Evolutionary conservation across 176 grass and related monocot species (phyloP), one percentile per base, ranked within the genome.

Genomic region (Rhynchospora tenuis): DNA sequence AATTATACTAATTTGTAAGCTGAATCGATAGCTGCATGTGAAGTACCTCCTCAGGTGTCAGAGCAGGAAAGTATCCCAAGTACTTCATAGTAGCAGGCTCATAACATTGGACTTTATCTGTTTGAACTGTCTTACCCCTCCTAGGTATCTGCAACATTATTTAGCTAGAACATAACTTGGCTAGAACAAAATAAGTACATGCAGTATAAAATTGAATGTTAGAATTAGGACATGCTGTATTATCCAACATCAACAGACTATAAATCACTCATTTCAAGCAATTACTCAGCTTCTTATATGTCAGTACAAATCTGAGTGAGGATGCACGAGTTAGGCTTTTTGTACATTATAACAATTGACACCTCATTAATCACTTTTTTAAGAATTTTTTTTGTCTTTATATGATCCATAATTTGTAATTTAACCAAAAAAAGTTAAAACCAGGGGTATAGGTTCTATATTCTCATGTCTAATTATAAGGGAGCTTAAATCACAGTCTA

Each of bases 41-140:
- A 19, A 13, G 59, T 87, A 99, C 96, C 93, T 95, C 96, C 17
- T 90, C 91, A 86, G 93, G 89, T 80, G 86, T 92, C 76, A 95
- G 73, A 59, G 89, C 93, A 28, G 89, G 96, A 69, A 93, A 95
- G 79, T 69, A 88, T 5, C 96, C 96, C 51, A 99, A 68, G 81
- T 99, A 99, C 75, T 99, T 99, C 96, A 99, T 99, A 2, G 91
- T 99, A 33, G 96, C 96, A 20, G 96, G 96, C 55, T 99, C 96
- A 19, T 99, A 99, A 87, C 96, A 99, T 58, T 80, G 91, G 56
- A 99, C 91, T 88, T 85, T 93, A 74, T 99, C 93, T 19, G 79
- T 82, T 80, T 95, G 96, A 19, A 68, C 17, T 33, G 82, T 24
- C 87, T 83, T 99, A 51, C 93, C 91, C 89, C 88, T 95, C 58